Evolutionary conservation across 2,329 filamentous ascomycete genomes (phyloP), one percentile per base, ranked within the genome.

Genomic region (Hymenoscyphus fructigenus): DNA sequence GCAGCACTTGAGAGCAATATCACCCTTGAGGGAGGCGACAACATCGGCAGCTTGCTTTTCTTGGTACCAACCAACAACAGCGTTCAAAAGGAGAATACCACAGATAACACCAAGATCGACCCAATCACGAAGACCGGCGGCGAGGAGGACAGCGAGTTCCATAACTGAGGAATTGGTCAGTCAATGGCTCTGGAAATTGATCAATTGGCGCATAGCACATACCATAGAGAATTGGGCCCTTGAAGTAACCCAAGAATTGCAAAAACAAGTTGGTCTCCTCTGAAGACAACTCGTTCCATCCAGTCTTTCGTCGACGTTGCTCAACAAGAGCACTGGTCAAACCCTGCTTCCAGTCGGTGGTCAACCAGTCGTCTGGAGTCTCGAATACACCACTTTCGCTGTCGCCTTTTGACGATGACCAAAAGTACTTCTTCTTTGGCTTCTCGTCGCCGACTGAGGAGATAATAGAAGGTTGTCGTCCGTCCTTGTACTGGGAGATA

Each of bases 41-140:
- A 91, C 88, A 78, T 92, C 89, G 70, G 88, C 89, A 72, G 89
- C 89, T 79, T 91, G 89, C 82, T 92, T 92, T 79, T 92, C 89
- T 78, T 91, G 89, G 78, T 92, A 91, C 86, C 89, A 92, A 82
- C 89, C 89, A 77, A 91, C 89, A 69, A 88, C 80, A 70, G 89
- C 89, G 80, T 92, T 92, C 68, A 92, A 87, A 75, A 88, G 72
- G 63, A 92, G 81, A 78, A 92, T 92, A 82, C 85, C 89, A 73
- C 88, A 85, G 76, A 92, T 92, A 77, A 92, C 88, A 84, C 88
- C 89, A 71, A 91, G 84, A 81, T 92, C 89, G 69, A 91, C 84
- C 89, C 89, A 92, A 79, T 91, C 88, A 76, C 84, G 83, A 69
- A 92, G 87, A 84, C 89, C 89, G 75, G 87, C 87, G 72, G 89